Base-by-base conservation (phyloP, 768 basidiomycete genomes). In the Pleurotus djamor region DNA sequence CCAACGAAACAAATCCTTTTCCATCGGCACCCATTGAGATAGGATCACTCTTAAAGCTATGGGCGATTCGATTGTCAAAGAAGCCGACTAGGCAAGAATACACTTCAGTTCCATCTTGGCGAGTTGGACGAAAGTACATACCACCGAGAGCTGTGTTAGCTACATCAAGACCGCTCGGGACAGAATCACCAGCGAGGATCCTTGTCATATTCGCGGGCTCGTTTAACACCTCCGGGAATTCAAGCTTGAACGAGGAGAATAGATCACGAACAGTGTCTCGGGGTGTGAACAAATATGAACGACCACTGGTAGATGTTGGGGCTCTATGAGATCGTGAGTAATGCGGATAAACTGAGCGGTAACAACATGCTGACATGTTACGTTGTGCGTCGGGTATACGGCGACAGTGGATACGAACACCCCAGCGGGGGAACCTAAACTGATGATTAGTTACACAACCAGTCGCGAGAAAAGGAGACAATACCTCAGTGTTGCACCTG, bases 361-460 rank as follows among this genome's bases (percentile, higher is more conserved):
- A 10, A n/a, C 32, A 12, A 21, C 16, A 44, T n/a, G 45, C 72
- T 45, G 58, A 76, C 77, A 77, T 67, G 48, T 74, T 74, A 4
- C 58, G 60, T 4, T 28, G 21, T 10, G 64, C 60, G 47, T 74
- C 64, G 4, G 75, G 67, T n/a, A 78, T 65, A 44, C 69, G 72
- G 10, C 63, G 55, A 60, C 77, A 79, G 37, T 69, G 71, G 4
- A 73, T 74, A 13, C 77, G 67, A 17, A 75, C 68, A 0, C 78
- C 78, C 78, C 78, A 78, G 54, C 72, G 66, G 16, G 77, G 73
- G 59, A 72, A 73, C 52, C 76, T 76, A 32, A 13, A 38, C 45
- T 41, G 33, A 47, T 36, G 48, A 54, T 49, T 38, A 38, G 41
- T 7, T 17, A 10, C 32, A 50, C 12, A 10, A 32, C 33, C 16